These are phyloP conservation scores for Penicillium oxalicum DNA, from an alignment of 2,329 filamentous ascomycete genomes.

Conservation along the genomic window DNA sequence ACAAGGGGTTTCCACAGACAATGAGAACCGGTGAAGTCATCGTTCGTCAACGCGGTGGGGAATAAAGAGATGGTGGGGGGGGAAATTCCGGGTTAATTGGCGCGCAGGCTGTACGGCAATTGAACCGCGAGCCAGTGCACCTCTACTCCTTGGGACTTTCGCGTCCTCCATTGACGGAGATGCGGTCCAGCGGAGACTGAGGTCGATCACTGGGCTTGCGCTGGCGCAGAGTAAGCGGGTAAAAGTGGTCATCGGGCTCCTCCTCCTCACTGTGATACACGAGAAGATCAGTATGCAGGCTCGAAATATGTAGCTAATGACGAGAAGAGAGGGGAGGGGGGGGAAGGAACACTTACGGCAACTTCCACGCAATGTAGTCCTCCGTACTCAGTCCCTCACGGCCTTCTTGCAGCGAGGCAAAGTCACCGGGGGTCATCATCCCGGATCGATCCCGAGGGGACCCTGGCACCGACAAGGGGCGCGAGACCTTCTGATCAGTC, in stretches of 20 bases:
- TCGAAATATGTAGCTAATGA: too few relatives aligned
- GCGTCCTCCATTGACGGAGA: constrained; percentile 26
- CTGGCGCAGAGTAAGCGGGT: constrained; percentile 59
- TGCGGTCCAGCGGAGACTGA: constrained; percentile 33
- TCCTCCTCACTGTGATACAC: constrained; percentile 69
- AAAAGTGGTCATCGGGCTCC: constrained; percentile 72
- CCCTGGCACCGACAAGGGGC: constrained; percentile 88
- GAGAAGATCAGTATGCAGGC: neutral
- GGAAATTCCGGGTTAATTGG: neutral
- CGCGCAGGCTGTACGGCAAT: neutral
- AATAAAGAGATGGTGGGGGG: too few relatives aligned
- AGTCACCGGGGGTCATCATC: constrained; percentile 99
- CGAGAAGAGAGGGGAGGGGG: too few relatives aligned
- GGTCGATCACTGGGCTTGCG: constrained; percentile 38
- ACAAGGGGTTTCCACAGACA: too few relatives aligned
- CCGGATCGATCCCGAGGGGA: constrained; percentile 84
- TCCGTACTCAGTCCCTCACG: constrained; percentile 89
- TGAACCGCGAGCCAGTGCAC: neutral
- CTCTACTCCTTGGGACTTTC: neutral
- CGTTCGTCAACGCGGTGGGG: too few relatives aligned
- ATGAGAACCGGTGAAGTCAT: neutral
- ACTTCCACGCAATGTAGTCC: constrained; percentile 96
- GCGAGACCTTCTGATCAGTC: constrained; percentile 89
- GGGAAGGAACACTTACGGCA: constrained; percentile 68
- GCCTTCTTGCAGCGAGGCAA: constrained; percentile 91